Evolutionary conservation across 345 rosid genomes (phyloP).

Genomic region (Populus ilicifolia): DNA sequence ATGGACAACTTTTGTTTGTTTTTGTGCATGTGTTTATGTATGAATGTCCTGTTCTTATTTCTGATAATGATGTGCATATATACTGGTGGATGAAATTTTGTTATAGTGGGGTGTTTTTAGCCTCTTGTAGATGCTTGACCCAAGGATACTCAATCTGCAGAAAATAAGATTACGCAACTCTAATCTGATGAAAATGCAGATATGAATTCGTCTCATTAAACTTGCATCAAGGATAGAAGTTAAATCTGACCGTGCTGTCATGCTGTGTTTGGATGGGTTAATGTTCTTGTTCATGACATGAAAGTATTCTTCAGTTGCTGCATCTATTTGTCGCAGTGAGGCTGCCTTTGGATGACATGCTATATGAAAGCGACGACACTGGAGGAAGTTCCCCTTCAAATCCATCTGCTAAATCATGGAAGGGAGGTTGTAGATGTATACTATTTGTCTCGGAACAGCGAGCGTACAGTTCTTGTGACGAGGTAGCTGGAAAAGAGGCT

Average conservation of each 20-base stretch:
- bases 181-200: not conserved
- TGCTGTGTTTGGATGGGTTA: not conserved
- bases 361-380: not conserved
- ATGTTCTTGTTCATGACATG: not conserved
- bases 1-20: not conserved
- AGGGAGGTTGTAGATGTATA: not conserved
- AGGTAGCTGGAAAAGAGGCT: not conserved
- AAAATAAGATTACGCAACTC: not conserved
- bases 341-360: not conserved
- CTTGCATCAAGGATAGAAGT: not conserved
- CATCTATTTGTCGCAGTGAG: not conserved
- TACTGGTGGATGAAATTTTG: not conserved
- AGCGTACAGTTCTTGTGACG: not conserved
- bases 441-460: not conserved
- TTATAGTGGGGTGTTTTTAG: not conserved
- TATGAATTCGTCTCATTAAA: not conserved
- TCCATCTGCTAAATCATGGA: not conserved
- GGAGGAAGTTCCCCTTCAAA: not conserved
- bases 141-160: not conserved
- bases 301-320: not conserved
- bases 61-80: not conserved
- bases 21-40: not conserved
- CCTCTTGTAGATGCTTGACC: not conserved
- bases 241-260: not conserved
- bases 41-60: not conserved